Percentiles rank a stretch among this genome's conserved stretches.
phyloP scores from a whole-genome alignment of 2,329 filamentous ascomycete genomes.

The Aspergillus sp. region DNA sequence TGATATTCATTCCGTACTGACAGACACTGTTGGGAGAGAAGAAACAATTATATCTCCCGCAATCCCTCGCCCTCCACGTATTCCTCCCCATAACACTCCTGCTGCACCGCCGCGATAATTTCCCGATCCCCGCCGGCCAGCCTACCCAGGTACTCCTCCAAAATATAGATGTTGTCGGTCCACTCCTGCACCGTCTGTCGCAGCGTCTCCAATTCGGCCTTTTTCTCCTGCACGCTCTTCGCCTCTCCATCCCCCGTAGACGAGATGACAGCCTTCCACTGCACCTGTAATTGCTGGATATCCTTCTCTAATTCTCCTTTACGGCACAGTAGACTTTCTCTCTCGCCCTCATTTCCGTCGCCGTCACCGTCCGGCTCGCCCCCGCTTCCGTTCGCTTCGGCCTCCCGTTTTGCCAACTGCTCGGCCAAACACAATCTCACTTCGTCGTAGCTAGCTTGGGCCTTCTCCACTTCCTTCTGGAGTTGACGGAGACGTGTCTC shows the following conservation, averaged over 20 bases:
- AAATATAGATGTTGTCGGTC: conserved; percentile 41
- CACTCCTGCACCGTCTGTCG: conserved; percentile 28
- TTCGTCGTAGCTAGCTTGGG: conserved; percentile 22
- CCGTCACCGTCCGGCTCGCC: neutral
- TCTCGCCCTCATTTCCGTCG: conserved; percentile 10
- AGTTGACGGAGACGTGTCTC: conserved; percentile 27
- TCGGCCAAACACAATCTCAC: conserved; percentile 30
- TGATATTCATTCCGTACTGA: no score
- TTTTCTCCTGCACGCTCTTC: conserved; percentile 27
- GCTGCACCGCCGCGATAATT: conserved; percentile 36
- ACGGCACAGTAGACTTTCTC: conserved; percentile 13
- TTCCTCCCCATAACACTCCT: conserved; percentile 47
- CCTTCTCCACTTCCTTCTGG: conserved; percentile 23
- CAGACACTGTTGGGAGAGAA: neutral
- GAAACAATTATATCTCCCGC: conserved; percentile 28
- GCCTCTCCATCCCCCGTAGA: conserved; percentile 25
- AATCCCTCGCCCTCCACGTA: conserved; percentile 50
- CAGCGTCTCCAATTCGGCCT: conserved; percentile 27
- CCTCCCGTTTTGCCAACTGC: conserved; percentile 26
- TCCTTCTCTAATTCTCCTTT: conserved; percentile 23
- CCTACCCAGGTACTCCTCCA: conserved; percentile 35
- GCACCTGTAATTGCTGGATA: conserved; percentile 24
- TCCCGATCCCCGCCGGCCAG: conserved; percentile 39
- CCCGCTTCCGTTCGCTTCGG: conserved; percentile 13
- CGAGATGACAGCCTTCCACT: conserved; percentile 5